Evolutionary conservation across 768 basidiomycete species (phyloP), one percentile per base, ranked within the genome.

Genomic region (Cystofilobasidium macerans): DNA sequence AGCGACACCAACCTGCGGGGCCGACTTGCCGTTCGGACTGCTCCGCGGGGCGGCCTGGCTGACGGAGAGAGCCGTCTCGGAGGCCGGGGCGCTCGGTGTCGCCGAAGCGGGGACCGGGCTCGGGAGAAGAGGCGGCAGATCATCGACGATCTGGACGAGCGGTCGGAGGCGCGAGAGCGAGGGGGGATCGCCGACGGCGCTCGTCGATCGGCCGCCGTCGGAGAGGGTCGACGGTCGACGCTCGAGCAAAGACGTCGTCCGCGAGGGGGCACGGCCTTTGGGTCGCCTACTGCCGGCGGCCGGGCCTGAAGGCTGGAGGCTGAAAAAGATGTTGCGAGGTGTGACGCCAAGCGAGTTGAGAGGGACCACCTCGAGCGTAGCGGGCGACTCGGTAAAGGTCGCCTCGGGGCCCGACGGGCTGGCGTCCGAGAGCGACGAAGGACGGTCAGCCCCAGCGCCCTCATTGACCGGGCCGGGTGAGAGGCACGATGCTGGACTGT

Each of bases 321-420:
- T 88, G 70, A 95, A 78, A 76, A 97, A 95, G 24, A 95, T 85
- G 0, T 90, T 95, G 67, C 89, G 89, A 16, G 91, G 90, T 0
- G 92, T 87, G 6, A 93, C 86, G 0, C 86, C 86, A 4, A 97
- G 83, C 71, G 89, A 90, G 71, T 86, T 87, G 45, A 99, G 81
- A 11, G 65, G 32, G 22, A 67, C 40, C 7, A 18, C n/a, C 3
- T 36, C 33, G 33, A 58, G 57, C 57, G 57, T 38, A 2, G 57
- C 40, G 5, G 57, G 33, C 22, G 57, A 33, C 1, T 58, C 57
- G 28, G 28, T 3, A 24, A 43, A 36, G 4, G 57, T n/a, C 35
- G 57, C 35, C 13, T 32, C 30, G 13, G 43, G 45, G 24, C 60
- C 45, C 16, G 60, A 28, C 2, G 45, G 14, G 40, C 57, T 38